Percentiles rank a stretch among this genome's conserved stretches.
Conservation (phyloP, 1,284 basidiomycete genomes). For the Xanthoconium separans region DNA sequence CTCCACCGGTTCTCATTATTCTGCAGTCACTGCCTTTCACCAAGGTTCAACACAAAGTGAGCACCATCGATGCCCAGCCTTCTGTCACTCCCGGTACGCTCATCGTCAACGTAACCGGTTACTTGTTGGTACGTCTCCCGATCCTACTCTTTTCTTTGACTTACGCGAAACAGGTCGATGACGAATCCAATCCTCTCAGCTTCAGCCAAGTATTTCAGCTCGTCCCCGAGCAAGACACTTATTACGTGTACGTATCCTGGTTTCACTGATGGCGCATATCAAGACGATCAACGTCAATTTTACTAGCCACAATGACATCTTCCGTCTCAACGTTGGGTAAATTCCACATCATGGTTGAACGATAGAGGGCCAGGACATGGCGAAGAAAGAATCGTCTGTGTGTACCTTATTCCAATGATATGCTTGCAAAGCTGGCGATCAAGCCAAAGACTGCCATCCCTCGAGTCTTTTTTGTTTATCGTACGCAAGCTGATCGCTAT, state of each 20-base stretch:
- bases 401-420: conserved; percentile 19
- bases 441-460: background rate
- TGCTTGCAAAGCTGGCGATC: conserved; percentile 7
- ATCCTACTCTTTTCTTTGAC: background rate
- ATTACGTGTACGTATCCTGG: conserved; percentile 73
- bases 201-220: conserved; percentile 95
- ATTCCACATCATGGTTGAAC: background rate
- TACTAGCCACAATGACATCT: conserved; percentile 79
- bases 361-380: background rate
- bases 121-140: conserved; percentile 59
- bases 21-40: conserved; percentile 76
- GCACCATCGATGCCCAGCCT: conserved; percentile 89
- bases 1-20: conserved; percentile 6
- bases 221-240: conserved; percentile 72
- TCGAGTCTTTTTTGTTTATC: background rate
- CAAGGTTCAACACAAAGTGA: conserved; percentile 81
- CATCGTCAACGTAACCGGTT: conserved; percentile 88
- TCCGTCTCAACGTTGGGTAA: conserved; percentile 76
- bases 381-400: conserved; percentile 2
- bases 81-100: conserved; percentile 64
- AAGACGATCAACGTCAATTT: conserved; percentile 1
- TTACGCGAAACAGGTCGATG: conserved; percentile 65
- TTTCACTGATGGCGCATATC: background rate
- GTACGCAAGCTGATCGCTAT: background rate
- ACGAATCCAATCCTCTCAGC: conserved; percentile 76